Conservation (phyloP, 2,329 filamentous ascomycete genomes). For the Nemania serpens region DNA sequence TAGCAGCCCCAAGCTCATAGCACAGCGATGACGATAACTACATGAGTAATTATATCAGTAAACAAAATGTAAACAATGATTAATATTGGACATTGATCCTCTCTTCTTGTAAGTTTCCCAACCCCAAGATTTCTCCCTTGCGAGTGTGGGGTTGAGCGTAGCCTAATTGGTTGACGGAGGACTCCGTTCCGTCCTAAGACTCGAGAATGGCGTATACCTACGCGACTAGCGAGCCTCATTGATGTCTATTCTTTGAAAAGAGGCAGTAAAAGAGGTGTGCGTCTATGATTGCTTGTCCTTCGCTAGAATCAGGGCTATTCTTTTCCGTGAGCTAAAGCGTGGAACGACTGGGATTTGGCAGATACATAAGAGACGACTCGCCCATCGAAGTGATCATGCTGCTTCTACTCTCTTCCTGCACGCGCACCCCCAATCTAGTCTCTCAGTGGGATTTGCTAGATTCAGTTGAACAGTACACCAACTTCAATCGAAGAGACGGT, state of each 20-base stretch:
- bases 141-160: neutral
- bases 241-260: neutral
- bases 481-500: neutral
- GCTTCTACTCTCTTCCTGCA: neutral
- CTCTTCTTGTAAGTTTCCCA: neutral
- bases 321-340: constrained; percentile 7
- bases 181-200: constrained; percentile 11
- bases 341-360: neutral
- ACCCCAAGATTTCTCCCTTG: neutral
- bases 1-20: neutral
- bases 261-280: neutral
- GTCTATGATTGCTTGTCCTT: neutral
- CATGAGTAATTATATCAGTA: neutral
- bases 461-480: neutral
- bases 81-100: neutral
- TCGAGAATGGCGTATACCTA: neutral
- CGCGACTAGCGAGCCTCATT: constrained; percentile 12
- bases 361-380: constrained; percentile 1
- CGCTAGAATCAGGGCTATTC: neutral
- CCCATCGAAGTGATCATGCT: neutral
- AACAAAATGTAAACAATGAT: neutral
- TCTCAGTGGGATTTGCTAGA: no score
- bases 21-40: neutral
- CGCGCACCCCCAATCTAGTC: no score
- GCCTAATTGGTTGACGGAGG: constrained; percentile 15